Percentiles rank a stretch among this genome's conserved stretches.
phyloP scores from a whole-genome alignment of 2,329 filamentous ascomycete species.

The Talaromyces albobiverticillius region DNA sequence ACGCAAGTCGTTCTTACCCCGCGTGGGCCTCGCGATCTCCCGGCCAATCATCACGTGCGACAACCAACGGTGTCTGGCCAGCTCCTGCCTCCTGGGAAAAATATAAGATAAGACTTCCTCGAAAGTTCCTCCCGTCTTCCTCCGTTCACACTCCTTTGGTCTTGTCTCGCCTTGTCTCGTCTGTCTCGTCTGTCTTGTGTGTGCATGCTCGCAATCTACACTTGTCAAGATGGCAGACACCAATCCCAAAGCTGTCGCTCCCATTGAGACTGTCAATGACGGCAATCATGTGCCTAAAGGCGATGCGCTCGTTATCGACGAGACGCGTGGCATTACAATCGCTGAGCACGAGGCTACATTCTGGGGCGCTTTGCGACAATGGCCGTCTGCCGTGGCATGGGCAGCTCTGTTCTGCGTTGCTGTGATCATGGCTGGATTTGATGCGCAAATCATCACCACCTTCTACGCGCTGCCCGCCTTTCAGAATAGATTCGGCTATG shows the following conservation, averaged over 20 bases:
- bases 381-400: slow-evolving; percentile 44
- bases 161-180: background rate
- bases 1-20: too few relatives aligned
- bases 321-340: slow-evolving; percentile 15
- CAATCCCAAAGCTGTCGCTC: slow-evolving; percentile 2
- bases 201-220: background rate
- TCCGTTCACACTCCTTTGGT: background rate
- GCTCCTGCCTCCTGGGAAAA: too few relatives aligned
- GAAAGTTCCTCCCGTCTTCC: too few relatives aligned
- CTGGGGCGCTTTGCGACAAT: slow-evolving; percentile 39
- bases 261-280: background rate
- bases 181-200: too few relatives aligned
- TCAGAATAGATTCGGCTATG: slow-evolving; percentile 55
- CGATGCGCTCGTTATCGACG: slow-evolving; percentile 11
- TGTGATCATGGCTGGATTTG: slow-evolving; percentile 51
- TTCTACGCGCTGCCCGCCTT: slow-evolving; percentile 61
- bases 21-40: background rate
- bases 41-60: background rate
- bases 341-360: slow-evolving; percentile 34
- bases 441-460: slow-evolving; percentile 63
- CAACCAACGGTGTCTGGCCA: too few relatives aligned
- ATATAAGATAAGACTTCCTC: too few relatives aligned
- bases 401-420: slow-evolving; percentile 31
- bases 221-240: slow-evolving; percentile 7
- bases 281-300: background rate